Base-by-base conservation (phyloP, 2,329 filamentous ascomycete genomes). In the Setomelanomma holmii region DNA sequence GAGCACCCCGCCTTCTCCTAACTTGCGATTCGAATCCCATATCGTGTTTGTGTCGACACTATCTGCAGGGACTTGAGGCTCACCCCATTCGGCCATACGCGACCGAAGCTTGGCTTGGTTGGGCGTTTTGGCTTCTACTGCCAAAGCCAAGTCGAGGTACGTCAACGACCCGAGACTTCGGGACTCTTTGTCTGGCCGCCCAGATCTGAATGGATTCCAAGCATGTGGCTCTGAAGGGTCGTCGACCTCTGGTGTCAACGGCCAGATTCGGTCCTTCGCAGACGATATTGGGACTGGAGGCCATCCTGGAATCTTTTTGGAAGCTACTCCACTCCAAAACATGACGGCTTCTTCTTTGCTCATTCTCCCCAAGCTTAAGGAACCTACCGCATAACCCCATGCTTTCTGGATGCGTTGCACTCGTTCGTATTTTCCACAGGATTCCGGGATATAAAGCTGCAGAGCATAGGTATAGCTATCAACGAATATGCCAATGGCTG, bases 401-500 rank as follows among this genome's bases (percentile, higher is more conserved):
- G 59, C 69, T 30, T 50, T 21, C 19, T 59, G 30, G 3, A 60
- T 35, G 2, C 67, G 62, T 17, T 27, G 33, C 42, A 55, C 46
- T 19, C 48, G 59, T 23, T 64, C 64, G 11, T 48, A 10, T 5
- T 45, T 30, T 4, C 44, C 40, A 7, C 55, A 50, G 3, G 23
- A 23, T 0, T 55, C 23, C 4, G 64, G 58, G 27, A 69, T 44
- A 11, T 71, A 67, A 10, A 72, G 45, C 6, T 40, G 27, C 10
- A 76, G 41, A 10, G 73, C 73, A 10, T 50, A 46, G 1, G 35
- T 4, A 49, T 72, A 76, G 40, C 64, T 64, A 38, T 78, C 74
- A 2, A 76, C 56, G 39, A 74, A 75, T 0, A 43, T 16, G 4
- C 71, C 73, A 20, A 74, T 69, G 5, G 72, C 67, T 10, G 55